A percentile compares a stretch with the other conserved stretches of the same genome.
These are phyloP conservation scores for Chrysanthemum seticuspe DNA, from an alignment of 129 eudicot genomes.

Conservation along the genomic window DNA sequence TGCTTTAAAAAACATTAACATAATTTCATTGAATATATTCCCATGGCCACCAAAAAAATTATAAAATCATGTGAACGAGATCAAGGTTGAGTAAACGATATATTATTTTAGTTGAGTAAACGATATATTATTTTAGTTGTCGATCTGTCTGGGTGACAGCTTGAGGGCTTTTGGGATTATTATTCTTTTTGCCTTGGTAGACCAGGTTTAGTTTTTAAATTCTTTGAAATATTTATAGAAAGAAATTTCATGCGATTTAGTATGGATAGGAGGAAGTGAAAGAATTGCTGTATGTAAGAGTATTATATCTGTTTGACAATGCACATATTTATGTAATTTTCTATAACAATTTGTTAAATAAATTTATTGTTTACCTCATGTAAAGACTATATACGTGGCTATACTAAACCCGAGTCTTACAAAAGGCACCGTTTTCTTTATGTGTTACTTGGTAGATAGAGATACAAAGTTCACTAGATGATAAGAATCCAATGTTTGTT, in stretches of 20 bases:
- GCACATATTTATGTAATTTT: slow-evolving; percentile 30
- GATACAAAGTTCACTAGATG: no score
- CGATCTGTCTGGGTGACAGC: neutral
- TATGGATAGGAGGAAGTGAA: no score
- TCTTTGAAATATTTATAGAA: no score
- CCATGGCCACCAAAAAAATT: neutral
- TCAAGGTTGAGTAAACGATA: slow-evolving; percentile 3
- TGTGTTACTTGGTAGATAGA: no score
- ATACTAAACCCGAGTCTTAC: no score
- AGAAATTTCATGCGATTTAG: no score
- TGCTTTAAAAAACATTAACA: slow-evolving; percentile 42
- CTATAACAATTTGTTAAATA: neutral
- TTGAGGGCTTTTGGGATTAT: slow-evolving; percentile 5
- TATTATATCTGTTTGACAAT: slow-evolving; percentile 20
- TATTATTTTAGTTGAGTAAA: neutral
- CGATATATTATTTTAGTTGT: neutral
- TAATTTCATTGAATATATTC: slow-evolving; percentile 2
- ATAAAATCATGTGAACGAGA: neutral
- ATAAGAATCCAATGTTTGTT: no score
- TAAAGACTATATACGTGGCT: neutral
- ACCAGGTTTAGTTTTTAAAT: no score
- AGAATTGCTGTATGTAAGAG: no score
- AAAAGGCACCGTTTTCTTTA: no score
- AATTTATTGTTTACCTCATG: neutral
- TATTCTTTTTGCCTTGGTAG: no score